Percentiles rank a stretch among this genome's conserved stretches.
Evolutionary conservation across 2,329 filamentous ascomycete species (phyloP).

Genomic region (Penicillium sp.): DNA sequence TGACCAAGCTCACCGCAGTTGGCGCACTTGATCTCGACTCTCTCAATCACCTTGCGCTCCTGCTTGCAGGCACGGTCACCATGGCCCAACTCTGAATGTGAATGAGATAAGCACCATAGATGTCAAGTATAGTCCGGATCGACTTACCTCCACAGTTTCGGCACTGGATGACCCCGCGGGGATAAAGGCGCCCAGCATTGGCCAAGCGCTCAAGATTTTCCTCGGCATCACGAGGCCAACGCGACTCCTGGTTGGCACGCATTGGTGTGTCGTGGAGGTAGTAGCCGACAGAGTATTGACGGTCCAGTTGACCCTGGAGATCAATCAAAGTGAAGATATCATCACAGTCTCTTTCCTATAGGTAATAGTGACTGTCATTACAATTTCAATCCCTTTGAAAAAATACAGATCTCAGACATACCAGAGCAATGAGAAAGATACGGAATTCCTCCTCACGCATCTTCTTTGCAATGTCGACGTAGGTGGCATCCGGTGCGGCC

Average conservation of each 20-base stretch:
- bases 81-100: constrained; percentile 51
- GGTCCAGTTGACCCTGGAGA: constrained; percentile 54
- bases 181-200: constrained; percentile 54
- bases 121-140: no score
- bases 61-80: constrained; percentile 49
- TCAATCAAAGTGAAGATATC: constrained; percentile 54
- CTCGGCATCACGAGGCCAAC: constrained; percentile 53
- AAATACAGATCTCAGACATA: constrained; percentile 25
- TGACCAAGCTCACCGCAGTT: constrained; percentile 53
- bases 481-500: constrained; percentile 48
- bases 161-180: constrained; percentile 55
- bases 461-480: constrained; percentile 52
- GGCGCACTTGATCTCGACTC: constrained; percentile 51
- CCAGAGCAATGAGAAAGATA: constrained; percentile 56
- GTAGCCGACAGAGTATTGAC: constrained; percentile 54
- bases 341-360: constrained; percentile 45
- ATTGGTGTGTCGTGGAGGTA: constrained; percentile 51
- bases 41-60: constrained; percentile 44
- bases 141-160: constrained; percentile 50
- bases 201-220: constrained; percentile 56
- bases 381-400: not conserved
- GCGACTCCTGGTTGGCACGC: constrained; percentile 48
- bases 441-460: constrained; percentile 52
- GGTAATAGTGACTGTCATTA: constrained; percentile 1
- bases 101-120: constrained; percentile 6